Conservation (phyloP, 2,329 filamentous ascomycete species). For the Fusarium setosum region DNA sequence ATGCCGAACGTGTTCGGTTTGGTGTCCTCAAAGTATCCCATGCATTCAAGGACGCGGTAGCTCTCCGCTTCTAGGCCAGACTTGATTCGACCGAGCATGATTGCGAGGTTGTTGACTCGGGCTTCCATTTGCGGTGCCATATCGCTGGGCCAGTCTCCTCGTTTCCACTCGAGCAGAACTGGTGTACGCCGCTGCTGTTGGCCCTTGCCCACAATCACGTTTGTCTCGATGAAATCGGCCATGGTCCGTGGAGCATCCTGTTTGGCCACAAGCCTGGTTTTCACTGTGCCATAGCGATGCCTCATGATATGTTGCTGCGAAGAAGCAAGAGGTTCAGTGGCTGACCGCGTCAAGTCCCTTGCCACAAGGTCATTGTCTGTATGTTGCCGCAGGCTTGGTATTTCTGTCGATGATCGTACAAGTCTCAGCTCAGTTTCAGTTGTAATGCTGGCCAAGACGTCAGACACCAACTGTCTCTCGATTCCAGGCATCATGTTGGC, state of each 20-base stretch:
- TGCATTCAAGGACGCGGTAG: background rate
- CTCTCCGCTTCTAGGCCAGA: background rate
- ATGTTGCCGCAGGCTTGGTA: no score
- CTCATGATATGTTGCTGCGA: no score
- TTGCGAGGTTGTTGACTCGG: background rate
- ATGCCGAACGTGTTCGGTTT: background rate
- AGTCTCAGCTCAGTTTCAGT: no score
- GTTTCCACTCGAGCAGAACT: background rate
- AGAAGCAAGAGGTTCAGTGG: no score
- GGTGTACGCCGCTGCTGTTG: background rate
- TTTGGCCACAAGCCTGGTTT: background rate
- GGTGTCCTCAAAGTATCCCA: background rate
- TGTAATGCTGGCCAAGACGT: no score
- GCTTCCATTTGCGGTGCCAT: background rate
- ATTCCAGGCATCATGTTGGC: no score
- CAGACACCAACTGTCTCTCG: no score
- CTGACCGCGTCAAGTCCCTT: no score
- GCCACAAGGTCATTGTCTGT: no score
- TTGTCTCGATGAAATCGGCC: background rate
- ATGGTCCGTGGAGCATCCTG: background rate
- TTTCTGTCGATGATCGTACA: no score
- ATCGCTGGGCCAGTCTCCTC: background rate
- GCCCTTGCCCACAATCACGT: background rate
- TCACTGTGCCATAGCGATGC: background rate
- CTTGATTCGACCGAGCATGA: background rate